A percentile compares a stretch with the other conserved stretches of the same genome.
phyloP scores from a whole-genome alignment of 2,329 filamentous ascomycete genomes.

The Alternaria ventricosa region DNA sequence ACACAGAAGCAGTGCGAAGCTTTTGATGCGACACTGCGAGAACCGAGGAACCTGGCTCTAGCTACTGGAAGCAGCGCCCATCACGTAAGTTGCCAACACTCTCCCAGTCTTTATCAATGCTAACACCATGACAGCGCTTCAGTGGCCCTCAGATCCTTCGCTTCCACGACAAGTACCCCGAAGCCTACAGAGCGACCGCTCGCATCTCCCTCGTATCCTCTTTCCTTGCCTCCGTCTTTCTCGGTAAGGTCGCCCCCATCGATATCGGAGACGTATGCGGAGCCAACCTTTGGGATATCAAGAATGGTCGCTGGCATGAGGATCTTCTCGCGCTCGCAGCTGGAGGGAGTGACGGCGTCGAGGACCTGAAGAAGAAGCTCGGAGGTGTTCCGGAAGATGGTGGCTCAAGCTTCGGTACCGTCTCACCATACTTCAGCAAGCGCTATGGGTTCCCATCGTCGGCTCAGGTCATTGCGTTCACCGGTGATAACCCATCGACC shows the following conservation, averaged over 20 bases:
- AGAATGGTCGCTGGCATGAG: constrained; percentile 74
- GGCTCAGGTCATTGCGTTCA: constrained; percentile 84
- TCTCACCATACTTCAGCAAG: constrained; percentile 78
- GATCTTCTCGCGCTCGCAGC: constrained; percentile 77
- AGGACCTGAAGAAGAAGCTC: constrained; percentile 76
- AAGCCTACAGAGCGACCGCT: constrained; percentile 79
- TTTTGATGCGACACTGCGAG: constrained; percentile 77
- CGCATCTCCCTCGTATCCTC: constrained; percentile 95
- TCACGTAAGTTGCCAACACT: constrained; percentile 68
- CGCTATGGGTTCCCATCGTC: constrained; percentile 78
- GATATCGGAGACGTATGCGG: constrained; percentile 95
- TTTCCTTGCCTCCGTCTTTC: constrained; percentile 88
- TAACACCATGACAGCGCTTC: constrained; percentile 71
- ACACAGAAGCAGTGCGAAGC: constrained; percentile 90
- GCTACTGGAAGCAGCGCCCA: constrained; percentile 92
- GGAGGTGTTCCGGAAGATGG: constrained; percentile 82
- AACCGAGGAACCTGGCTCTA: constrained; percentile 71
- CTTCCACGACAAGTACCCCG: constrained; percentile 79
- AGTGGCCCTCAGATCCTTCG: constrained; percentile 96
- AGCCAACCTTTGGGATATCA: constrained; percentile 96
- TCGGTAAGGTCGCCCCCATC: constrained; percentile 84
- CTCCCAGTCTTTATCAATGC: neutral
- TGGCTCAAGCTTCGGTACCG: constrained; percentile 75
- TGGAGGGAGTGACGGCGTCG: constrained; percentile 62
- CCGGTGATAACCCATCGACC: constrained; percentile 94